A percentile compares a stretch with the other conserved stretches of the same genome.
Conservation (phyloP, 2,329 filamentous ascomycete species). For the Botrytis fragariae region DNA sequence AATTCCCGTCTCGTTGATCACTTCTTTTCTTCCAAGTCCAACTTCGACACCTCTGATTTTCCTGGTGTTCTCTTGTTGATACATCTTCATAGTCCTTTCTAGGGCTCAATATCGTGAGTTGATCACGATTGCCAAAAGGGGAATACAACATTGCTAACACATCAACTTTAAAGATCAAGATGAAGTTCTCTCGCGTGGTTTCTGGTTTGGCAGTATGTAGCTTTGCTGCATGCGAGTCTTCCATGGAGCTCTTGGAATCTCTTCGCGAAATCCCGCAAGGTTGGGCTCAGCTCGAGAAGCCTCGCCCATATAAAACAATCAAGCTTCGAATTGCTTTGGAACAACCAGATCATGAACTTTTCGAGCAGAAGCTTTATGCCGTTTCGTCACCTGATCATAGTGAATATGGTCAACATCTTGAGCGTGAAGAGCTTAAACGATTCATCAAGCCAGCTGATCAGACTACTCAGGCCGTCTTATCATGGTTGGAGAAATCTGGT, state of each 20-base stretch:
- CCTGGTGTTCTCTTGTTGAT: background rate
- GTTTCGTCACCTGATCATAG: constrained; percentile 47
- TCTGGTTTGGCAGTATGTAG: constrained; percentile 14
- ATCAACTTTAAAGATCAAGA: constrained; percentile 1
- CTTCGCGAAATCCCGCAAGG: constrained; percentile 28
- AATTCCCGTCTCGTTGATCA: background rate
- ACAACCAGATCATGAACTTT: constrained; percentile 46
- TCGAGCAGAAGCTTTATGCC: constrained; percentile 44
- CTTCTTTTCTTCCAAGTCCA: background rate
- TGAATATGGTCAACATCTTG: constrained; percentile 55
- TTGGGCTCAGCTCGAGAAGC: constrained; percentile 29
- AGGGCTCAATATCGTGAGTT: constrained; percentile 5
- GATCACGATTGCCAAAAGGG: background rate
- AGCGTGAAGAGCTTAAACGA: constrained; percentile 49
- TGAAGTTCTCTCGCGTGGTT: constrained; percentile 16
- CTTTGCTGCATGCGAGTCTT: constrained; percentile 15
- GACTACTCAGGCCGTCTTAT: constrained; percentile 50
- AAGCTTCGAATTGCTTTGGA: constrained; percentile 37
- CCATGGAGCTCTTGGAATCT: constrained; percentile 30
- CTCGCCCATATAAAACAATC: constrained; percentile 24
- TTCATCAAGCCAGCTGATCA: constrained; percentile 52
- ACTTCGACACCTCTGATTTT: background rate
- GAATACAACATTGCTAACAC: background rate
- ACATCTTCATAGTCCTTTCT: background rate
- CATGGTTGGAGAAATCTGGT: constrained; percentile 54